A percentile compares a stretch with the other conserved stretches of the same genome.
These are phyloP conservation scores for Alternaria incomplexa DNA, from an alignment of 2,329 filamentous ascomycete species.

Conservation along the genomic window DNA sequence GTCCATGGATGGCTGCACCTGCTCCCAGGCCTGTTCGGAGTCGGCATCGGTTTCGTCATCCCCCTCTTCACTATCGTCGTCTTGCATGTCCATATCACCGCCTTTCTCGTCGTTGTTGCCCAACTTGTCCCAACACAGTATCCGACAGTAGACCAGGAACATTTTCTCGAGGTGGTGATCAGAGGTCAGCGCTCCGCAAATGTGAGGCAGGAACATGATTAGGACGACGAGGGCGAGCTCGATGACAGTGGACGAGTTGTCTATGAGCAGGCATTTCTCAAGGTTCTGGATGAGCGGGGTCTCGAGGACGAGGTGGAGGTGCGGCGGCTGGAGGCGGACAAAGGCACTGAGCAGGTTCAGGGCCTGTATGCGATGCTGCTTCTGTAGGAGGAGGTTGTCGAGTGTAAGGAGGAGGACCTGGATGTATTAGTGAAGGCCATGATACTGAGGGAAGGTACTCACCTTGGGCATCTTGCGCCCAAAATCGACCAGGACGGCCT, in stretches of 20 bases:
- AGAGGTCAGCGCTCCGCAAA: constrained; percentile 72
- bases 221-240: constrained; percentile 75
- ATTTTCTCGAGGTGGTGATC: constrained; percentile 68
- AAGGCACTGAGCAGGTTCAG: constrained; percentile 74
- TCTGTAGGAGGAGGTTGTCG: constrained; percentile 69
- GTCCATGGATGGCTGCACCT: constrained; percentile 66
- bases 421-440: constrained; percentile 10
- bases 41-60: constrained; percentile 42
- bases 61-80: constrained; percentile 45
- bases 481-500: constrained; percentile 60
- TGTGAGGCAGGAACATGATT: constrained; percentile 83
- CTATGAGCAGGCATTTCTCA: constrained; percentile 74
- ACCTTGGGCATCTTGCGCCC: constrained; percentile 74
- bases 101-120: constrained; percentile 31
- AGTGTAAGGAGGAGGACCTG: constrained; percentile 71
- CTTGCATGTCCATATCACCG: constrained; percentile 10
- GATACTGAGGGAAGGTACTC: background rate
- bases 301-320: constrained; percentile 74
- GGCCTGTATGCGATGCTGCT: constrained; percentile 67
- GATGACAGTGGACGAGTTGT: constrained; percentile 79
- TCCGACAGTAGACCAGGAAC: constrained; percentile 80
- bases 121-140: constrained; percentile 77
- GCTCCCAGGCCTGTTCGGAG: constrained; percentile 64
- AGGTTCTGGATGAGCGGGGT: constrained; percentile 75
- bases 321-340: constrained; percentile 77